A percentile compares a stretch with the other conserved stretches of the same genome.
Evolutionary conservation across 805 yeast species (phyloP).

Genomic region (Ogataea paradorogensis): DNA sequence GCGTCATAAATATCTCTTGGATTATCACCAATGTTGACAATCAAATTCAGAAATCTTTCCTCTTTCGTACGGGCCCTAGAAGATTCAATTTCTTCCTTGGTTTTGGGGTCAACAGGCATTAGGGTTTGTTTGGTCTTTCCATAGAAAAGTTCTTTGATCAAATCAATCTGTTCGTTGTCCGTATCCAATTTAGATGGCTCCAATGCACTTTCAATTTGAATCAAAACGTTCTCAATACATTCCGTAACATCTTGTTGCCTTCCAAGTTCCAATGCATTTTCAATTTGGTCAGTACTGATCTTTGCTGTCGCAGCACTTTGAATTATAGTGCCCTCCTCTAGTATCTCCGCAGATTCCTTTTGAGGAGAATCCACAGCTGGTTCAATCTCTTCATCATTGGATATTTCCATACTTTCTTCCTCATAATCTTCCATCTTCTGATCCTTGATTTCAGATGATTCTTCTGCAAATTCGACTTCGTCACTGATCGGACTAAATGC

Average conservation of each 20-base stretch:
- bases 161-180: constrained; percentile 80
- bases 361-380: constrained; percentile 3
- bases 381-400: background rate
- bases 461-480: constrained; percentile 54
- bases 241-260: constrained; percentile 98
- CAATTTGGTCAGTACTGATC: constrained; percentile 62
- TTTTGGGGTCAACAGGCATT: constrained; percentile 41
- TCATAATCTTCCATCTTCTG: constrained; percentile 1
- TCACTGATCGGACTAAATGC: constrained; percentile 75
- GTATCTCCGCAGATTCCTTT: background rate
- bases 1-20: constrained; percentile 91
- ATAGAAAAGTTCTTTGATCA: constrained; percentile 75
- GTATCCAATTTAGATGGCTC: constrained; percentile 61
- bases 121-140: constrained; percentile 83
- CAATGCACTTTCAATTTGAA: constrained; percentile 85
- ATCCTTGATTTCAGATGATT: background rate
- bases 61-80: constrained; percentile 44
- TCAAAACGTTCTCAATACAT: constrained; percentile 89
- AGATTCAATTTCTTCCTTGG: constrained; percentile 29
- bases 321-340: constrained; percentile 15
- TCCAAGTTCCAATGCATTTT: constrained; percentile 73
- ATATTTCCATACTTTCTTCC: constrained; percentile 4
- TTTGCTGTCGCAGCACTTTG: constrained; percentile 32
- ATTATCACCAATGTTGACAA: constrained; percentile 84
- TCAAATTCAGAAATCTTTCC: constrained; percentile 77